Conservation (phyloP, 2,329 filamentous ascomycete species). For the Penicillium sp. region DNA sequence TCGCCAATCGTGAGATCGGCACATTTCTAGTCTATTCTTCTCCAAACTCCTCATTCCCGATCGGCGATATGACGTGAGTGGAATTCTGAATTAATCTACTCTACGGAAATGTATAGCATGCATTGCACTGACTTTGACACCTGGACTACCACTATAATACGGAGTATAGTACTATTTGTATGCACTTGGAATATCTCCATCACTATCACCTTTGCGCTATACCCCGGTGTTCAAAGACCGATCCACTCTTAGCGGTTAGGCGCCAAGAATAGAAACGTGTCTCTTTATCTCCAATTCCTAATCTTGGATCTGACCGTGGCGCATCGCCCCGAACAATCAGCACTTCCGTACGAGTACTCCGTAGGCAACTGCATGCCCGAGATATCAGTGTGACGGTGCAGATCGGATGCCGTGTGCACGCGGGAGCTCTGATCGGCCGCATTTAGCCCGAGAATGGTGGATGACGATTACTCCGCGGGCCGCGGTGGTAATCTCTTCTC, state of each 20-base stretch:
- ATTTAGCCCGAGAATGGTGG: background rate
- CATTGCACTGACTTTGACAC: too few species aligned
- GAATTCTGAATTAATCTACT: too few species aligned
- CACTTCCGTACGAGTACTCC: too few species aligned
- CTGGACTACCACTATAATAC: too few species aligned
- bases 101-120: too few species aligned
- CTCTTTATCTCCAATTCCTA: too few species aligned
- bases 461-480: background rate
- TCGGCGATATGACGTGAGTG: background rate
- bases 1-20: too few species aligned
- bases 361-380: background rate
- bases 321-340: too few species aligned
- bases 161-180: too few species aligned
- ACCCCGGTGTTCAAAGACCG: background rate
- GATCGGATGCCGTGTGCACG: background rate
- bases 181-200: too few species aligned
- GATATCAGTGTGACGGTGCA: background rate
- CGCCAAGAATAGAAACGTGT: background rate
- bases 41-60: background rate
- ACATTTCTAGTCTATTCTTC: too few species aligned
- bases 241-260: background rate
- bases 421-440: background rate
- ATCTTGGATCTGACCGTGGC: too few species aligned
- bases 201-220: background rate
- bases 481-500: background rate